Base-by-base conservation (phyloP, 257 asterid species). In the Rauvolfia tetraphylla region DNA sequence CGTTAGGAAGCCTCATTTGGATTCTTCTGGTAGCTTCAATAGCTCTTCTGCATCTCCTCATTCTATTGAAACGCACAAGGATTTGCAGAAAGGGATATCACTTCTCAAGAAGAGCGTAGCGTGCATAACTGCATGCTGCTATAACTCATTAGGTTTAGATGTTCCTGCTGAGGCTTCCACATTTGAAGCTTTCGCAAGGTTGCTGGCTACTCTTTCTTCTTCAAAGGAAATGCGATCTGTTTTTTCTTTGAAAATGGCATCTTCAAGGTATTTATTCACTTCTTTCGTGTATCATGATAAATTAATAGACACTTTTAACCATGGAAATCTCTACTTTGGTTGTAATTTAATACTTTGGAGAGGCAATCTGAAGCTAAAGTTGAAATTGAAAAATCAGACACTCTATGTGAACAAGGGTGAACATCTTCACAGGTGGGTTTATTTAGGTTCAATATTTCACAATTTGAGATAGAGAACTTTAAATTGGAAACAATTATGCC, bases 41-140 rank as follows among this genome's bases (percentile, higher is more conserved):
- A 87, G 78, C 80, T 76, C 96, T 72, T 88, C 96, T 75, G 97
- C 96, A 75, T 95, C 98, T 68, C 89, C 90, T 25, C 99, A 93
- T 83, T 90, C 99, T 36, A 68, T 83, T 75, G 98, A 93, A 85
- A 84, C 79, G 46, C 99, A 95, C 86, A 91, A 89, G 89, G 99
- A 95, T 86, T 85, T 95, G 90, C 98, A 93, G 89, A 95, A 95
- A 90, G 99, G 98, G 84, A 91, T 95, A 76, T 92, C 98, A 62
- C 99, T 95, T 85, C 96, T 95, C 69, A 95, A 95, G 93, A 93
- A 91, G 85, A 95, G 97, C 65, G 99, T 95, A 78, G 97, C 98
- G 59, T 93, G 99, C 87, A 78, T 88, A 72, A 91, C 98, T 71
- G 94, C 98, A 15, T 91, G 88, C 85, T 91, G 97, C 87, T 91